Evolutionary conservation across 176 grass and related monocot genomes (phyloP), one percentile per base, ranked within the genome.

Genomic region (Calamus simplicifolius): DNA sequence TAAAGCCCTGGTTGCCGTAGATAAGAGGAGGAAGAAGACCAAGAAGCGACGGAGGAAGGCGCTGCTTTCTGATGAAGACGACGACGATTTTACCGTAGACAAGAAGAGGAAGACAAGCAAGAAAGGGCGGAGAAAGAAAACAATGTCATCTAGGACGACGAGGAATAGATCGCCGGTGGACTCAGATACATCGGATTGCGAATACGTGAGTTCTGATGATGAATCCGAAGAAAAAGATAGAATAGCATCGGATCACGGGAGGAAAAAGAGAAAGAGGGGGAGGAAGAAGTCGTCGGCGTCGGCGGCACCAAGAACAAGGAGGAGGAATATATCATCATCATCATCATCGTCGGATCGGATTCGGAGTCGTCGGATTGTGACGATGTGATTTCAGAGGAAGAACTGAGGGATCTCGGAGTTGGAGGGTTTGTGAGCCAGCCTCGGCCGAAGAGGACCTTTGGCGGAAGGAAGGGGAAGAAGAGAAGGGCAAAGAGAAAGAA

Each of bases 401-500:
- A 50, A 15, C 72, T 66, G 48, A 61, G 57, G 26, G 58, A 72
- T 62, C 58, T 62, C 8, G 69, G 69, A 35, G 21, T 64, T 25
- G 61, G 14, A 17, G 58, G 58, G 17, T 13, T 43, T 35, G 5
- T 62, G 19, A 28, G 61, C 52, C 49, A 23, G 58, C 69, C 68
- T 19, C 63, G 61, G 14, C 29, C 49, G 2, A 74, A 76, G 75
- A 88, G 70, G 54, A 73, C 71, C 62, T 61, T 60, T 71, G 18
- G 66, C 43, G 18, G 29, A 50, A 74, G 60, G 23, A 77, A 85
- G 29, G 75, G 54, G 17, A 23, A 23, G 77, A 85, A 66, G 67
- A 66, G 62, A 91, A 97, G 70, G 91, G 87, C 23, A 82, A 87
- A 61, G 70, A 81, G 74, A 84, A 84, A 75, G 57, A 72, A 29